Evolutionary conservation across 495 filamentous ascomycete genomes (phyloP), one percentile per base, ranked within the genome.

Genomic region (Penicillium daleae): DNA sequence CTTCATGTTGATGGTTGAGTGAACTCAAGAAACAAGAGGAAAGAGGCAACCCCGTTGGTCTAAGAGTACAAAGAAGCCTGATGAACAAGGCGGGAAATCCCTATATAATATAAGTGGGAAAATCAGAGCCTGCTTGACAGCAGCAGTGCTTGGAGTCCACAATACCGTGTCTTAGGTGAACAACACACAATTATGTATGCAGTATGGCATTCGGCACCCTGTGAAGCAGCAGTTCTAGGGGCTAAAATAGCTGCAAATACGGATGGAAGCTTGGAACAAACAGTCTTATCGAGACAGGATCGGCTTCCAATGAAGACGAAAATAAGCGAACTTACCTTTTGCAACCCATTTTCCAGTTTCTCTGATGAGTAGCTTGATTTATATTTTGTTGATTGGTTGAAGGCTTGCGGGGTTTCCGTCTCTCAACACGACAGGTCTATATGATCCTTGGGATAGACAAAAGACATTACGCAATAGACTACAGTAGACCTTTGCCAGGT

Each of bases 1-100:
- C 35, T 58, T 63, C 60, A 63, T 63, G 4, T 56, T 49, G 59
- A 33, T 22, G 22, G 48, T 29, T 13, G 22, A 9, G 22, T 27
- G 48, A 31, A 29, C 6, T 29, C 48, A 51, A 15, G 19, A 44
- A 8, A 21, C 8, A 44, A 44, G 19, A 21, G 19, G n/a, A 22
- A 44, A 44, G 40, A 2, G 40, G 17, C 40, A 44, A 10, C 21
- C 40, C 40, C 10, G 6, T 22, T 21, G n/a, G 40, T 22, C 17
- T 26, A 0, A 62, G 59, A 60, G 35, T 9, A 37, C 35, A 3
- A 15, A 4, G 35, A 37, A 37, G 2, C 12, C 35, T 37, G 35
- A 37, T 37, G 35, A 37, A 17, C 35, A 37, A 9, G 32, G 32
- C 32, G 32, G 32, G 10, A 5, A 33, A 33, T 5, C 29, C 29